phyloP scores from a whole-genome alignment of 2,329 filamentous ascomycete genomes.

The Stagonosporopsis rhizophila region DNA sequence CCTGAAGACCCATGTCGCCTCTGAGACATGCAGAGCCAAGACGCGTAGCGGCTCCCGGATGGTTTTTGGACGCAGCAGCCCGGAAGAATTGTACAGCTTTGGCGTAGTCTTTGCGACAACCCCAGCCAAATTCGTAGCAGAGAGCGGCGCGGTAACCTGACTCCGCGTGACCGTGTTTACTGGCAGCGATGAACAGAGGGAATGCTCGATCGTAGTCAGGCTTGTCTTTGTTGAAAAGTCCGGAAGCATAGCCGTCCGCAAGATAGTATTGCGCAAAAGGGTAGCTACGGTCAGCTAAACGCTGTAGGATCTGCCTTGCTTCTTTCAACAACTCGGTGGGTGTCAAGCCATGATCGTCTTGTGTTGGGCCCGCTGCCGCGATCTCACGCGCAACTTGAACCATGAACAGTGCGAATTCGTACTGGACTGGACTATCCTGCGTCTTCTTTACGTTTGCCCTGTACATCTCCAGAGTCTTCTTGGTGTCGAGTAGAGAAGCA shows the following conservation, averaged over 20 bases:
- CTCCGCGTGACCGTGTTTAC: constrained; percentile 96
- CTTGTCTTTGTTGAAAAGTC: constrained; percentile 93
- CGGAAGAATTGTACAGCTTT: constrained; percentile 96
- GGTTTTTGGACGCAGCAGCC: constrained; percentile 87
- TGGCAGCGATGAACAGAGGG: constrained; percentile 88
- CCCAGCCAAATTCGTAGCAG: constrained; percentile 99
- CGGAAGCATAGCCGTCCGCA: constrained; percentile 91
- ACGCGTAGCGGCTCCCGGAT: constrained; percentile 92
- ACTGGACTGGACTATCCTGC: constrained; percentile 86
- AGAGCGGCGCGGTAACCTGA: constrained; percentile 91
- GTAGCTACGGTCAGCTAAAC: constrained; percentile 84
- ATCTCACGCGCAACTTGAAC: constrained; percentile 87
- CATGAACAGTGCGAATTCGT: constrained; percentile 95
- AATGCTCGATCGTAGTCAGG: constrained; percentile 92
- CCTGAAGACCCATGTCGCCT: constrained; percentile 83
- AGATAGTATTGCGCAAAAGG: constrained; percentile 99
- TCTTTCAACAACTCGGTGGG: constrained; percentile 76
- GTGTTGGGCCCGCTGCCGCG: constrained; percentile 36
- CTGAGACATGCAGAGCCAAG: constrained; percentile 89
- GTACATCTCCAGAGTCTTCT: constrained; percentile 98
- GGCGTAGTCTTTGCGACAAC: constrained; percentile 83
- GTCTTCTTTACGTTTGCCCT: constrained; percentile 97
- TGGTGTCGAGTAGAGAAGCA: constrained; percentile 86
- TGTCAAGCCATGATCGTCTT: constrained; percentile 54
- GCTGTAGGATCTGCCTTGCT: constrained; percentile 87